A percentile compares a stretch with the other conserved stretches of the same genome.
phyloP scores from a whole-genome alignment of 148 eudicot genomes.

The Rhododendron simsii region DNA sequence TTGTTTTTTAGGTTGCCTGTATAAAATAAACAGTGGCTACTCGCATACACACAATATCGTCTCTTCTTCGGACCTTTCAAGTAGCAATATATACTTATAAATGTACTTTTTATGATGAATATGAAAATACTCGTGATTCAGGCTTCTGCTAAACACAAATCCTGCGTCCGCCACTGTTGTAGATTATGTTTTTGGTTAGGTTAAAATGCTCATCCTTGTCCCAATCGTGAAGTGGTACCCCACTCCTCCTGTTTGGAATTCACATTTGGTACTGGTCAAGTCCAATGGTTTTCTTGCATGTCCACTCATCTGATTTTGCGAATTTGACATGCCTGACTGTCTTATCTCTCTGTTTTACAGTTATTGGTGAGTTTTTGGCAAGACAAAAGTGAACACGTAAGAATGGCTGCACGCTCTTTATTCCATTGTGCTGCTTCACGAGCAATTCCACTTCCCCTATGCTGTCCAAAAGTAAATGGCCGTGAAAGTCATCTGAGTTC shows the following conservation, averaged over 20 bases:
- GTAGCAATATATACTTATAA: too few relatives aligned
- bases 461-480: constrained; percentile 35
- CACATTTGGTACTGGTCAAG: background rate
- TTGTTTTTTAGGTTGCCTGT: too few relatives aligned
- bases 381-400: constrained; percentile 86
- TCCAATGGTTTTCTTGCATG: background rate
- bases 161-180: background rate
- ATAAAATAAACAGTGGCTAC: too few relatives aligned
- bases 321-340: constrained; percentile 4
- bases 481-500: constrained; percentile 14
- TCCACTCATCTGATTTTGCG: background rate
- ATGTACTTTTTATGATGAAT: too few relatives aligned
- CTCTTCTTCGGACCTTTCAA: too few relatives aligned
- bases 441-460: constrained; percentile 76
- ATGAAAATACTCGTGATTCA: too few relatives aligned
- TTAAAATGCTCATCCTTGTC: background rate
- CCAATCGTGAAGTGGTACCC: background rate
- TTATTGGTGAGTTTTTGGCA: constrained; percentile 96
- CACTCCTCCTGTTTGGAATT: background rate
- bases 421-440: constrained; percentile 98
- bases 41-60: too few relatives aligned
- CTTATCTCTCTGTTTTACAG: constrained; percentile 35
- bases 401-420: constrained; percentile 90
- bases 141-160: too few relatives aligned
- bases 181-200: background rate